Evolutionary conservation across 2,329 filamentous ascomycete genomes (phyloP), one percentile per base, ranked within the genome.

Genomic region (Massarina eburnea): DNA sequence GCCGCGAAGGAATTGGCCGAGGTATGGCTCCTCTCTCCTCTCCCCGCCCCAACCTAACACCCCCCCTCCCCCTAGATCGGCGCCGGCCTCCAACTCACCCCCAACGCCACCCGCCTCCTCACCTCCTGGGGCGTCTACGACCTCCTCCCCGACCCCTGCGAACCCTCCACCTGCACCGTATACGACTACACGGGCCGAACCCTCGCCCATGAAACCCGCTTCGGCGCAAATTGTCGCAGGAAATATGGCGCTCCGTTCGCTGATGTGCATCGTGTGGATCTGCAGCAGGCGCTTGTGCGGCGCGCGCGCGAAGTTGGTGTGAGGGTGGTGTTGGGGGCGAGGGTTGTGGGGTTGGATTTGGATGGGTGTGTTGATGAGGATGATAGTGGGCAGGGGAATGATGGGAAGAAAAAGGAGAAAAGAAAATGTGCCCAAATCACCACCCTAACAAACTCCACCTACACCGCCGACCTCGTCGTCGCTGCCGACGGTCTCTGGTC

Each of bases 401-500:
- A 39, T 15, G 21, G 20, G 20, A 39, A n/a, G 12, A 26, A 27
- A 26, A 20, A 15, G 18, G 15, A 15, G 18, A 54, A 45, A 47
- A 48, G 26, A 48, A 64, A 1, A 1, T 70, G 68, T 4, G 59
- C 80, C 1, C 71, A 58, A 1, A 73, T 72, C 0, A 65, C 4
- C 57, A 59, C 4, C 79, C 76, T 0, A 65, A 38, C 8, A 6
- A 20, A 20, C n/a, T 8, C 70, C 4, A 64, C 54, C 1, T 71
- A 73, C 2, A 61, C 63, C 0, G 79, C 74, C 2, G 81, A 86
- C 53, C 64, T 86, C 6, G 70, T 88, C 4, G 73, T 88, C 1
- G 83, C 76, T 1, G 82, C 83, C 0, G 85, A 88, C 51, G 84
- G 84, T 0, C 66, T 87, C 0, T 85, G 82, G 81, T 85, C 81